phyloP scores from a whole-genome alignment of 768 basidiomycete genomes.

The Mycena epipterygia region DNA sequence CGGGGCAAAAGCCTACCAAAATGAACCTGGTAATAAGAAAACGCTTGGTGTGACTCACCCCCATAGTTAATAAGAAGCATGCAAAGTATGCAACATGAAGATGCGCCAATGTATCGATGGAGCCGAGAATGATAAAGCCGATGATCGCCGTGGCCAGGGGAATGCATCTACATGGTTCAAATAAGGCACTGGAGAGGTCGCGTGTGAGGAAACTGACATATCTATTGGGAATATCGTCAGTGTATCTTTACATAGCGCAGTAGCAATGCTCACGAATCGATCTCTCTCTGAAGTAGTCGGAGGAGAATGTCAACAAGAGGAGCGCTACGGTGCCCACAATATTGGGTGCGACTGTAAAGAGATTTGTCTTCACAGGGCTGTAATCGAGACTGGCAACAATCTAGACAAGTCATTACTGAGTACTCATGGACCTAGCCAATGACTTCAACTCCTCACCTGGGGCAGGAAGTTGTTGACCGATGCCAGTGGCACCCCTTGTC shows the following conservation, averaged over 20 bases:
- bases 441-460: slow-evolving; percentile 39
- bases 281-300: slow-evolving; percentile 65
- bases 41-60: slow-evolving; percentile 45
- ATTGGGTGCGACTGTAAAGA: slow-evolving; percentile 67
- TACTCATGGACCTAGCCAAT: slow-evolving; percentile 52
- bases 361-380: slow-evolving; percentile 61
- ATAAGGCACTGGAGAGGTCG: not conserved
- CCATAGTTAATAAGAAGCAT: slow-evolving; percentile 66
- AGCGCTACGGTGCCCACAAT: slow-evolving; percentile 57
- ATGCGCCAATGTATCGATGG: slow-evolving; percentile 56
- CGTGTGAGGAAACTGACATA: slow-evolving; percentile 18
- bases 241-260: slow-evolving; percentile 25
- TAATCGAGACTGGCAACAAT: slow-evolving; percentile 35
- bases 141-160: slow-evolving; percentile 53
- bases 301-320: slow-evolving; percentile 61
- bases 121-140: slow-evolving; percentile 62
- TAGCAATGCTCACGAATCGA: slow-evolving; percentile 56
- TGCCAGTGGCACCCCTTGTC: slow-evolving; percentile 58
- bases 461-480: slow-evolving; percentile 70
- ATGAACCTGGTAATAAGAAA: not conserved
- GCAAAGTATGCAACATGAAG: slow-evolving; percentile 66
- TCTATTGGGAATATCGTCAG: slow-evolving; percentile 16
- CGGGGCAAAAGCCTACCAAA: slow-evolving; percentile 58
- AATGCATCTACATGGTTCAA: slow-evolving; percentile 49
- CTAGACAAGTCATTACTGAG: slow-evolving; percentile 50